Conservation (phyloP, 2,329 filamentous ascomycete genomes). For the Aspergillus intermedius region DNA sequence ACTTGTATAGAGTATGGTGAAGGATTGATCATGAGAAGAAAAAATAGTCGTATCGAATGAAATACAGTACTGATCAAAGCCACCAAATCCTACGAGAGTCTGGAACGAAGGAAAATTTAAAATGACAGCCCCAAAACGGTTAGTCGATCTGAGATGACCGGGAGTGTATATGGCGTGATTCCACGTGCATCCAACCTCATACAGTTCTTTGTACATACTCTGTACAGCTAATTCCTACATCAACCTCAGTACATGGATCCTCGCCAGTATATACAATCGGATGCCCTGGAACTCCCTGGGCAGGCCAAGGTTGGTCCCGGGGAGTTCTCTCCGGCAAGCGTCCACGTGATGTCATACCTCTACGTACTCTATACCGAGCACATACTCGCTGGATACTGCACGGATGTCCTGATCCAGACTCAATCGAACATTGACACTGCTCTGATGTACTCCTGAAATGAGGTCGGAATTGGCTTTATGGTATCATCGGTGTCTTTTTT, state of each 20-base stretch:
- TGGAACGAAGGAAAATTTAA: conserved; percentile 1
- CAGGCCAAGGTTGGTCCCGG: background rate
- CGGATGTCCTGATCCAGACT: too few species aligned
- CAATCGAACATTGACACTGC: too few species aligned
- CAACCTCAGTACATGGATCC: background rate
- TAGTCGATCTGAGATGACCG: background rate
- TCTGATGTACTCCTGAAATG: too few species aligned
- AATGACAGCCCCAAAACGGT: background rate
- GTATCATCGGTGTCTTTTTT: background rate
- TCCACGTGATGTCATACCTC: background rate
- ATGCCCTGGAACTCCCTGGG: background rate
- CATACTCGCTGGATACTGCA: too few species aligned
- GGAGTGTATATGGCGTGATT: background rate
- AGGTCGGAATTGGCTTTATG: background rate
- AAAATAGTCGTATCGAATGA: too few species aligned
- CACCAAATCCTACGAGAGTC: conserved; percentile 1
- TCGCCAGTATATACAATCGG: background rate
- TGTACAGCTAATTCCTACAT: background rate
- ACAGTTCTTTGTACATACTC: too few species aligned
- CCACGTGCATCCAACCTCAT: background rate
- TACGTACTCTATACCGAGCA: background rate
- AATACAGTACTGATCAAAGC: too few species aligned
- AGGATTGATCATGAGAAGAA: too few species aligned
- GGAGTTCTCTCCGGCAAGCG: background rate
- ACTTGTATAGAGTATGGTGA: too few species aligned